Base-by-base conservation (phyloP, 1,139 yeast species). In the Blastobotrys persicus region DNA sequence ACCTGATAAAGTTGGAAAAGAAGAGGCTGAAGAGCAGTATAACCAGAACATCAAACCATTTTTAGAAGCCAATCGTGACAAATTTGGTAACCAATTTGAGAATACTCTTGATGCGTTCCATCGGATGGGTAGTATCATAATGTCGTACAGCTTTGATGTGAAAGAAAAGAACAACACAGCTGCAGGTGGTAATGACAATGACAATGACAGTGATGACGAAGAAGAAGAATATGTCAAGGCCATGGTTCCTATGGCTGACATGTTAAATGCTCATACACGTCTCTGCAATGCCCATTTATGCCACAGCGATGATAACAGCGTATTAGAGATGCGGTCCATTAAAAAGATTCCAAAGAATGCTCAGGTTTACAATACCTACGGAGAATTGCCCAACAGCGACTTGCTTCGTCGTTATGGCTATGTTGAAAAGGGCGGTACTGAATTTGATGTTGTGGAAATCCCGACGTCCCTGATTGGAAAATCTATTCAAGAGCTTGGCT, bases 201-300 rank as follows among this genome's bases (percentile, higher is more conserved):
- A 63, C 1, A 69, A 61, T 9, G 65, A 59, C 13, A 71, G 65
- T 5, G 72, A 69, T 11, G 75, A 72, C 2, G 63, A 61, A 41
- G 68, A 64, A 5, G 83, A 77, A 47, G 73, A 74, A 2, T 77
- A 75, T 49, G 71, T 78, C 55, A 91, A 92, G 63, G 85, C 95
- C 0, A 85, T 92, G 95, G 89, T 89, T 4, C 96, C 98, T 0
- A 71, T 89, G 47, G 98, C 98, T 0, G 98, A 92, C 62, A 82
- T 88, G 23, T 70, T 92, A 52, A 92, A 92, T 61, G 91, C 97
- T 0, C 92, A 89, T 61, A 85, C 96, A 0, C 75, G 76, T 14
- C 72, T 77, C n/a, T 83, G 81, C 61, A 91, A 92, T 65, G 96
- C 96, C 3, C 78, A 81, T 49, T 70, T 88, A 51, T 59, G 66